These are phyloP conservation scores for Perkinsus marinus DNA, from an alignment of 169 alveolate species.

Conservation along the genomic window DNA sequence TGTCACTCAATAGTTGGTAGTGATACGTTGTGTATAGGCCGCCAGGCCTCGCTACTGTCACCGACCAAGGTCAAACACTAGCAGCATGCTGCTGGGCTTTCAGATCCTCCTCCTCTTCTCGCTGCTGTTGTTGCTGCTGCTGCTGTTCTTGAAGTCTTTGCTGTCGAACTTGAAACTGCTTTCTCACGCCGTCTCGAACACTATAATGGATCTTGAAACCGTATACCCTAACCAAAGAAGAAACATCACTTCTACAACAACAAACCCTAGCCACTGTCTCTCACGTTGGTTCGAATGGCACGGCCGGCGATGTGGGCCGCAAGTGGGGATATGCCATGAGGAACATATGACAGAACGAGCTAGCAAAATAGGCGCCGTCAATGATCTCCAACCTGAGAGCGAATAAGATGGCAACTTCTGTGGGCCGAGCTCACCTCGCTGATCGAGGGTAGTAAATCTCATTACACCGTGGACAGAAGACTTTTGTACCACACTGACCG, in stretches of 20 bases:
- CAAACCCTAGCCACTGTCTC: background rate
- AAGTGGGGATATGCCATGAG: background rate
- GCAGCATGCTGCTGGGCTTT: background rate
- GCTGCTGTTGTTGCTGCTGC: background rate
- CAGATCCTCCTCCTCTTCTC: background rate
- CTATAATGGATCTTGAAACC: background rate
- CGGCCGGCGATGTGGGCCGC: background rate
- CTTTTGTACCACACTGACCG: constrained; percentile 39
- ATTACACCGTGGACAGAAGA: constrained; percentile 46
- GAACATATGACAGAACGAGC: constrained; percentile 37
- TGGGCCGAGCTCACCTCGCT: background rate
- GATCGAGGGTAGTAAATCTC: constrained; percentile 29
- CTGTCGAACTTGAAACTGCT: background rate
- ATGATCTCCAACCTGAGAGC: constrained; percentile 9
- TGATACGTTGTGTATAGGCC: background rate
- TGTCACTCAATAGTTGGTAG: background rate
- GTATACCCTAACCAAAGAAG: background rate
- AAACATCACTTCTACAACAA: too few species aligned
- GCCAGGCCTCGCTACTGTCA: background rate
- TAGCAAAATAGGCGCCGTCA: constrained; percentile 56
- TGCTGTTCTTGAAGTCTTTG: background rate
- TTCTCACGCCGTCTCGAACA: background rate
- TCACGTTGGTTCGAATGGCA: background rate
- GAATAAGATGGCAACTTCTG: background rate
- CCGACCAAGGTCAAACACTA: background rate